Percentiles rank a stretch among this genome's conserved stretches.
Conservation (phyloP, 140 eudicot genomes). For the Anethum foeniculum region DNA sequence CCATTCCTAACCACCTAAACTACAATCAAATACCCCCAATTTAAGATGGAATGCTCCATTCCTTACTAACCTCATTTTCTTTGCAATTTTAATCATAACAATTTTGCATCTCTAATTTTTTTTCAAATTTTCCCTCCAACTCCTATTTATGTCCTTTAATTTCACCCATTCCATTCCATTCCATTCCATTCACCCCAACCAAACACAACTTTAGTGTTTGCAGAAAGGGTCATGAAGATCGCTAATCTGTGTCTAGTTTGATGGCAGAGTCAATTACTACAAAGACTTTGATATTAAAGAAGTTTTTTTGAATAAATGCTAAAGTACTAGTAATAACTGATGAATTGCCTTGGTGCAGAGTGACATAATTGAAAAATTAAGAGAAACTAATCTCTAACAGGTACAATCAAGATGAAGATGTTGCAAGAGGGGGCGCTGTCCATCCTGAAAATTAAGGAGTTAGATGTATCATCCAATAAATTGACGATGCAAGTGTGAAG, state of each 20-base stretch:
- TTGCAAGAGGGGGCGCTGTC: conserved; percentile 61
- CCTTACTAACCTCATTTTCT: too few relatives aligned
- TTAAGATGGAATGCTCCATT: too few relatives aligned
- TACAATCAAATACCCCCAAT: too few relatives aligned
- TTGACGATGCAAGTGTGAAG: not conserved
- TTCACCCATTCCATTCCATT: too few relatives aligned
- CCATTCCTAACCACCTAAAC: too few relatives aligned
- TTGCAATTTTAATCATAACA: too few relatives aligned
- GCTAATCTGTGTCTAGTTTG: not conserved
- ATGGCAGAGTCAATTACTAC: not conserved
- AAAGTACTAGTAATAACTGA: not conserved
- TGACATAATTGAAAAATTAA: conserved; percentile 50
- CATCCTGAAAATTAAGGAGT: conserved; percentile 30
- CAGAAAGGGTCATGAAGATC: conserved; percentile 18
- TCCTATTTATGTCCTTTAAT: too few relatives aligned
- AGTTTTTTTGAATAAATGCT: not conserved
- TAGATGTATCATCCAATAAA: not conserved
- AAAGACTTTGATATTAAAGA: not conserved
- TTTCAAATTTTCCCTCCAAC: too few relatives aligned
- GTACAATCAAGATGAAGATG: conserved; percentile 68
- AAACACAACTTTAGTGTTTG: too few relatives aligned
- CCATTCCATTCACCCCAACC: too few relatives aligned
- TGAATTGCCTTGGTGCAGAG: conserved; percentile 40
- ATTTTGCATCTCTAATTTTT: too few relatives aligned
- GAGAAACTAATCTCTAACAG: conserved; percentile 60